These are phyloP conservation scores for Ophiocordyceps robertsii DNA, from an alignment of 2,329 filamentous ascomycete species.

Conservation along the genomic window DNA sequence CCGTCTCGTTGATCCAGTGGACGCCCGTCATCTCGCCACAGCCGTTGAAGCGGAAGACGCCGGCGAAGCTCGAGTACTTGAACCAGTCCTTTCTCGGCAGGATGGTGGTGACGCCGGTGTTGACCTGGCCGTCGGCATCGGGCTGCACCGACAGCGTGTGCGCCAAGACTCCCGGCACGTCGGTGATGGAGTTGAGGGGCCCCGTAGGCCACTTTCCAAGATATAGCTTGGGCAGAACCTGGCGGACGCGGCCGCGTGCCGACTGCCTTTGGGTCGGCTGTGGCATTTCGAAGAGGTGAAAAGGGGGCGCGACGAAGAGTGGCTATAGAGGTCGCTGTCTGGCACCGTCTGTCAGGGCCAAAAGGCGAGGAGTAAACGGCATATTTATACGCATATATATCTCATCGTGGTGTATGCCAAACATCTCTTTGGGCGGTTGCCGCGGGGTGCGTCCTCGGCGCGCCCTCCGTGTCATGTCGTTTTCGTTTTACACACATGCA, in stretches of 20 bases:
- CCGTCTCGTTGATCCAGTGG: conserved; percentile 49
- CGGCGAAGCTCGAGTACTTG: conserved; percentile 29
- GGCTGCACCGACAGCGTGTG: conserved; percentile 28
- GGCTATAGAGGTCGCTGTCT: neutral
- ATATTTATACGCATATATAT: too few relatives aligned
- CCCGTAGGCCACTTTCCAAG: conserved; percentile 30
- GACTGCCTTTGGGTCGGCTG: neutral
- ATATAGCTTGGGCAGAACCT: conserved; percentile 28
- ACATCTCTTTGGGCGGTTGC: too few relatives aligned
- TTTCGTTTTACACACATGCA: too few relatives aligned
- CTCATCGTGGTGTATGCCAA: too few relatives aligned
- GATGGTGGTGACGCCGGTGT: conserved; percentile 37
- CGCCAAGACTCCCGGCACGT: conserved; percentile 33
- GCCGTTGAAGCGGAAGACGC: conserved; percentile 50
- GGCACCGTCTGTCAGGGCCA: too few relatives aligned
- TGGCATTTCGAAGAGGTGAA: neutral
- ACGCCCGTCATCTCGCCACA: conserved; percentile 48
- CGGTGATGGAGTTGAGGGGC: conserved; percentile 34
- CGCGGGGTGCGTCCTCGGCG: too few relatives aligned
- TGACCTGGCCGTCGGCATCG: conserved; percentile 18
- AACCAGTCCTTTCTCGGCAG: conserved; percentile 31
- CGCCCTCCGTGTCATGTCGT: too few relatives aligned
- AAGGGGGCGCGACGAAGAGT: neutral
- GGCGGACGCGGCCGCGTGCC: conserved; percentile 21
- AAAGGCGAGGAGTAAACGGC: too few relatives aligned